Percentiles rank a stretch among this genome's conserved stretches.
Conservation (phyloP, 257 asterid genomes). For the Gentiana dahurica region DNA sequence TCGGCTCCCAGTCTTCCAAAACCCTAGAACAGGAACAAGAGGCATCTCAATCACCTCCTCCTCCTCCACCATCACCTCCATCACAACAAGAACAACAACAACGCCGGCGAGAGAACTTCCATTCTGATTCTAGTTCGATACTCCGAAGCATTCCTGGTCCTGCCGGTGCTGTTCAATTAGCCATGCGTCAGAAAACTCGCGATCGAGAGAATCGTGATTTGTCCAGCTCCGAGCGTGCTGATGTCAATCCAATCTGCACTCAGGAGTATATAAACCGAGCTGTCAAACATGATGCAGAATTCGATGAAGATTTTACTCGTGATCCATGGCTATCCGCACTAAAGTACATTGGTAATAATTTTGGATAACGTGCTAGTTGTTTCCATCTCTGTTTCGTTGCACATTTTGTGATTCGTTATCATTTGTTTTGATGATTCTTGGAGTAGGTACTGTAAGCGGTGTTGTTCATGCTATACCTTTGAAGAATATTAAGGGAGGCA, state of each 20-base stretch:
- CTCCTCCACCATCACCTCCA: no score
- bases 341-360: slow-evolving; percentile 42
- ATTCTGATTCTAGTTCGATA: slow-evolving; percentile 9
- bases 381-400: background rate
- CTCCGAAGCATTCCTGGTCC: slow-evolving; percentile 63
- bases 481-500: slow-evolving; percentile 49
- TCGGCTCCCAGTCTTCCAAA: slow-evolving; percentile 15
- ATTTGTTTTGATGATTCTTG: slow-evolving; percentile 2
- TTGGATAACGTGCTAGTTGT: no score
- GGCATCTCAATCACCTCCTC: background rate
- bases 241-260: slow-evolving; percentile 27
- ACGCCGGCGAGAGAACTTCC: background rate
- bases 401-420: background rate
- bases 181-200: slow-evolving; percentile 41
- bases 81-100: slow-evolving; percentile 8
- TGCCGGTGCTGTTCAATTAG: slow-evolving; percentile 69
- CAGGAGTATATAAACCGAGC: slow-evolving; percentile 77
- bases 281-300: slow-evolving; percentile 48
- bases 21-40: slow-evolving; percentile 10
- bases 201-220: slow-evolving; percentile 25
- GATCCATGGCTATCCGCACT: slow-evolving; percentile 70
- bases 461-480: slow-evolving; percentile 40
- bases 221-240: slow-evolving; percentile 6
- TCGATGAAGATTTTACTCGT: slow-evolving; percentile 60
- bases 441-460: slow-evolving; percentile 43